Conservation (phyloP, 768 basidiomycete species). For the Podaxis mareebaensis region DNA sequence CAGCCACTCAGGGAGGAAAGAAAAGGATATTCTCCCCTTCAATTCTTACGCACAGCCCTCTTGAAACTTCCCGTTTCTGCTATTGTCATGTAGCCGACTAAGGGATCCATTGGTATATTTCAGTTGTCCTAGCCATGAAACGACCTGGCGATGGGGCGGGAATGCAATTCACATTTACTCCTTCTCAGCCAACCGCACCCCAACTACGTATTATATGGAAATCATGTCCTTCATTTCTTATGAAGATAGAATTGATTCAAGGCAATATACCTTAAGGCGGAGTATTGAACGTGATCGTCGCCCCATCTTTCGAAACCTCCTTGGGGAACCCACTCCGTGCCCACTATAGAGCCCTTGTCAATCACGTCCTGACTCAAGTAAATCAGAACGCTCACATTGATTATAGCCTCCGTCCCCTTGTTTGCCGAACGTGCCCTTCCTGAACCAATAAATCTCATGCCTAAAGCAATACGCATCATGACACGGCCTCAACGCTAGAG, state of each 20-base stretch:
- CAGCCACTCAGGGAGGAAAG: too few species aligned
- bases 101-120: too few species aligned
- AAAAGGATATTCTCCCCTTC: too few species aligned
- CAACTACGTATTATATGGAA: too few species aligned
- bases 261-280: not conserved
- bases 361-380: not conserved
- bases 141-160: too few species aligned
- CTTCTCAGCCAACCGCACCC: too few species aligned
- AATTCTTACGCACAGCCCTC: too few species aligned
- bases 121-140: too few species aligned
- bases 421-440: conserved; percentile 21
- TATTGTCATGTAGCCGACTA: too few species aligned
- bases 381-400: conserved; percentile 21
- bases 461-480: not conserved
- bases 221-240: too few species aligned
- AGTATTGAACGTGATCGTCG: not conserved
- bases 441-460: conserved; percentile 27
- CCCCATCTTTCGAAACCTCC: not conserved
- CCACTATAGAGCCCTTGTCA: not conserved
- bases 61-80: too few species aligned
- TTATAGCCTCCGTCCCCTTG: conserved; percentile 25
- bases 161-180: too few species aligned
- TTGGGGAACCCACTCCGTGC: not conserved
- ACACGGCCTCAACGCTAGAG: conserved; percentile 19
- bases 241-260: not conserved